A percentile compares a stretch with the other conserved stretches of the same genome.
Conservation (phyloP, 2,329 filamentous ascomycete species). For the Ascochyta lentis region DNA sequence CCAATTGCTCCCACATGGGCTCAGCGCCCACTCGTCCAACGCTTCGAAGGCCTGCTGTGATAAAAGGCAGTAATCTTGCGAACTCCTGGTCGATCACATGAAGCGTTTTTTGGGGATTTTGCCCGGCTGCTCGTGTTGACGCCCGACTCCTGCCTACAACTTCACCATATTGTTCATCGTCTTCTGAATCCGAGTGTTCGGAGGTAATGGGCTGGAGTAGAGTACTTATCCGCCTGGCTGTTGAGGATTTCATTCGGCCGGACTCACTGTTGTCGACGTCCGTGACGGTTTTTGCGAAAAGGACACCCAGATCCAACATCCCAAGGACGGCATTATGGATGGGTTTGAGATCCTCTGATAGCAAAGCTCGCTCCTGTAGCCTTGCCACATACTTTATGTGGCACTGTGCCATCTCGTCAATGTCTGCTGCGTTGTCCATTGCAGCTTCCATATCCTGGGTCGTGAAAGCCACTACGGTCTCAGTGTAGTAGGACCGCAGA, state of each 20-base stretch:
- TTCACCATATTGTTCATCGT: slow-evolving; percentile 20
- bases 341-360: slow-evolving; percentile 71
- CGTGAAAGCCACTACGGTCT: slow-evolving; percentile 71
- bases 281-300: slow-evolving; percentile 67
- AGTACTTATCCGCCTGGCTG: slow-evolving; percentile 27
- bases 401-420: slow-evolving; percentile 79
- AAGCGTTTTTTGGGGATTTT: slow-evolving; percentile 53
- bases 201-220: slow-evolving; percentile 22
- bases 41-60: slow-evolving; percentile 74
- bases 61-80: slow-evolving; percentile 70
- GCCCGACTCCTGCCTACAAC: not conserved
- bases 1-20: slow-evolving; percentile 78
- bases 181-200: slow-evolving; percentile 40
- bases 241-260: not conserved
- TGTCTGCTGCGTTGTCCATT: slow-evolving; percentile 69
- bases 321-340: slow-evolving; percentile 77
- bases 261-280: not conserved
- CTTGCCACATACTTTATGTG: slow-evolving; percentile 70
- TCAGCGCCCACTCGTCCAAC: slow-evolving; percentile 77
- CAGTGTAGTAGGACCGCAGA: slow-evolving; percentile 77
- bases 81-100: slow-evolving; percentile 67
- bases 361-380: slow-evolving; percentile 71
- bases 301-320: slow-evolving; percentile 75
- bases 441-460: slow-evolving; percentile 62
- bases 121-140: not conserved